phyloP scores from a whole-genome alignment of 2,329 filamentous ascomycete genomes.

The Aspergillus cejpii region DNA sequence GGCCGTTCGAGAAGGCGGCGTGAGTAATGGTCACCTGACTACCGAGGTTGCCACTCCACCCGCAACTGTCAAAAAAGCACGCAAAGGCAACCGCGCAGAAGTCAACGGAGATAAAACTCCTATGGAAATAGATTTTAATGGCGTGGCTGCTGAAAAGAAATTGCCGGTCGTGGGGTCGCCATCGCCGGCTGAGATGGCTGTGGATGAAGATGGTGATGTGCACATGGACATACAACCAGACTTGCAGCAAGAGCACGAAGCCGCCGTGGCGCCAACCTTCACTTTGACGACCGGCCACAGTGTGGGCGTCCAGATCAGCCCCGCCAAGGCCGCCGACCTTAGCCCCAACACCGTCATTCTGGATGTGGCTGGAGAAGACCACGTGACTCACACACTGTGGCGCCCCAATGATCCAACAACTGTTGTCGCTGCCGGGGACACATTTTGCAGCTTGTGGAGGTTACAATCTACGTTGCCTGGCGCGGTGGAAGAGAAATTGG shows the following conservation, averaged over 20 bases:
- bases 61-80: slow-evolving; percentile 29
- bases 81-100: slow-evolving; percentile 28
- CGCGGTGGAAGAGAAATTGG: slow-evolving; percentile 32
- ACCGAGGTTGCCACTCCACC: slow-evolving; percentile 21
- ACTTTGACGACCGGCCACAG: slow-evolving; percentile 43
- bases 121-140: slow-evolving; percentile 41
- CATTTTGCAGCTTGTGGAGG: slow-evolving; percentile 43
- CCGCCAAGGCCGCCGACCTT: slow-evolving; percentile 45
- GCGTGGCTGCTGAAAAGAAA: slow-evolving; percentile 24
- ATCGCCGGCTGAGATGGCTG: slow-evolving; percentile 19
- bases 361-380: slow-evolving; percentile 30
- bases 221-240: slow-evolving; percentile 32
- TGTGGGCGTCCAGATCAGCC: slow-evolving; percentile 43
- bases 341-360: slow-evolving; percentile 41
- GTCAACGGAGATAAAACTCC: slow-evolving; percentile 30
- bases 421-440: slow-evolving; percentile 39
- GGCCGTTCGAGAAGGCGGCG: slow-evolving; percentile 29
- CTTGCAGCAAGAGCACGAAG: slow-evolving; percentile 25
- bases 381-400: slow-evolving; percentile 42
- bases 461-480: slow-evolving; percentile 24
- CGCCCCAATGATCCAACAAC: slow-evolving; percentile 40
- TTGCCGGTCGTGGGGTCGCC: slow-evolving; percentile 17
- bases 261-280: slow-evolving; percentile 27
- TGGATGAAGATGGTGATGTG: slow-evolving; percentile 43
- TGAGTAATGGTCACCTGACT: slow-evolving; percentile 34